Evolutionary conservation across 148 eudicot species (phyloP), one percentile per base, ranked within the genome.

Genomic region (Silene latifolia): DNA sequence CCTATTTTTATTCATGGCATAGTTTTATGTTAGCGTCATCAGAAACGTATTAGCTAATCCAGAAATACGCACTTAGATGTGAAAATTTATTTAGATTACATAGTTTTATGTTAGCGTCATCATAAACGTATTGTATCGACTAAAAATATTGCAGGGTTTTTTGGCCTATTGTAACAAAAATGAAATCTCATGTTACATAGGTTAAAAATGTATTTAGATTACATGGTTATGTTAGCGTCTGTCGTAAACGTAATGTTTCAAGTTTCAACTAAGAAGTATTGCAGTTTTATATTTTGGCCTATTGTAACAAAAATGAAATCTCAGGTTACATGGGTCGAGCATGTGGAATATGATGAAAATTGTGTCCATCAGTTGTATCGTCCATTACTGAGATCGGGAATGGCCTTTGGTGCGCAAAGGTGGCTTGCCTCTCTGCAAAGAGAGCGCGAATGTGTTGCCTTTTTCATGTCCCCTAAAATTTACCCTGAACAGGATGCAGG

Each of bases 271-370:
- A 27, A 32, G 5, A 32, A 32, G 4, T 21, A 60, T 60, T 4
- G 4, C 1, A 20, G 19, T 20, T 10, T 19, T 66, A 9, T 57
- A 27, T 74, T 8, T 74, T 8, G 63, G n/a, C 11, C 24, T 68
- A 17, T 21, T 14, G 58, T 63, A 46, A 74, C 48, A 14, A 21
- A 46, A 8, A 5, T 60, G 60, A 67, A 67, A 60, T 71, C 78
- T 75, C 86, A 93, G 97, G 93, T 93, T 48, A 93, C 89, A 23
- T 93, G 98, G 93, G 78, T 93, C 64, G 97, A 93, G 75, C 98
- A 93, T 78, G 78, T 79, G 29, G 93, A 91, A 79, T 93, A 89
- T 56, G 88, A 89, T 59, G 92, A 89, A 73, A 82, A 62, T 69
- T 65, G 42, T 53, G 77, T 88, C 46, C 88, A 85, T 68, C 83